Conservation (phyloP, 352 stramenopile genomes). For the Globisporangium solare region DNA sequence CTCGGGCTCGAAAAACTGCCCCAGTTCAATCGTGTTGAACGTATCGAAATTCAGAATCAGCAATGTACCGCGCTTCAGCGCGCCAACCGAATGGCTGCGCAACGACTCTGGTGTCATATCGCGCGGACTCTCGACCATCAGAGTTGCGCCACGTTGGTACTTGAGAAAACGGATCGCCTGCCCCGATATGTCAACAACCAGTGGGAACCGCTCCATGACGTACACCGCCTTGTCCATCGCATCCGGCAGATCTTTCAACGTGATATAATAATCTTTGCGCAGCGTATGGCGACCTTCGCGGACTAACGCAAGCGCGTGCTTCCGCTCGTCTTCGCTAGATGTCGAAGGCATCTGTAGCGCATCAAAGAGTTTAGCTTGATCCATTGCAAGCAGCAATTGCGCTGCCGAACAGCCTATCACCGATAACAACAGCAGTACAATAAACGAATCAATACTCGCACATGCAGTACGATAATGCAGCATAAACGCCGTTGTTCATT, state of each 20-base stretch:
- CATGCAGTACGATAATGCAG: not conserved
- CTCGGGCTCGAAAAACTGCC: conserved; percentile 66
- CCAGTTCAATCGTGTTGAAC: conserved; percentile 58
- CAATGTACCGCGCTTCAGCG: conserved; percentile 62
- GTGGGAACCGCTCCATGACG: conserved; percentile 79
- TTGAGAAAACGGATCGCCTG: conserved; percentile 80
- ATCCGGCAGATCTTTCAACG: conserved; percentile 79
- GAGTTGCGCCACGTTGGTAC: conserved; percentile 83
- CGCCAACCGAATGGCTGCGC: conserved; percentile 65
- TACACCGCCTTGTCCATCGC: conserved; percentile 86
- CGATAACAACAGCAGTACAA: no score
- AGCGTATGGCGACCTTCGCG: conserved; percentile 21
- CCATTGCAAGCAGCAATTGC: conserved; percentile 27
- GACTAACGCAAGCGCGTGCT: conserved; percentile 15
- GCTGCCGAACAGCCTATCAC: conserved; percentile 13
- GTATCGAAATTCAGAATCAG: conserved; percentile 79
- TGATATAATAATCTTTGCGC: conserved; percentile 31
- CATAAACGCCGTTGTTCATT: not conserved
- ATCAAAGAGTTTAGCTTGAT: conserved; percentile 21
- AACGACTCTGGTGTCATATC: conserved; percentile 71
- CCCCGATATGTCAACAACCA: conserved; percentile 82
- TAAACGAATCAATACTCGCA: no score
- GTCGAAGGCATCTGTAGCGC: conserved; percentile 1
- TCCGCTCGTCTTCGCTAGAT: conserved; percentile 9
- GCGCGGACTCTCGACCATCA: conserved; percentile 67